These are phyloP conservation scores for Novymonas esmeraldas DNA, from an alignment of 208 protist genomes.

Conservation along the genomic window DNA sequence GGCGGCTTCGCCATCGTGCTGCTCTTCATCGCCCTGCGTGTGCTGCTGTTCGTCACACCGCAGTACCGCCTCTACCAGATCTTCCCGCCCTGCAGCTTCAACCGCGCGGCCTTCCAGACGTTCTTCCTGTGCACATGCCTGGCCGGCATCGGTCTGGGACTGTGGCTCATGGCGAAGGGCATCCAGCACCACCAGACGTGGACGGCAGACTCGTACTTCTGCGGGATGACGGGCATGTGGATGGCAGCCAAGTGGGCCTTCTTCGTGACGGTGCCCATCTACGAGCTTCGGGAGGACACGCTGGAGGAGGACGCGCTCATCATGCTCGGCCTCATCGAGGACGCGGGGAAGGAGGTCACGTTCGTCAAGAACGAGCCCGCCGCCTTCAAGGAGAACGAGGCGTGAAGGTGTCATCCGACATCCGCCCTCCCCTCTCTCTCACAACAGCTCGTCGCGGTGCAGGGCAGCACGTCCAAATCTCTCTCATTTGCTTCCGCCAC, in stretches of 20 bases:
- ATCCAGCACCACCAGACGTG: conserved; percentile 56
- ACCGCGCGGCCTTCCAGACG: conserved; percentile 42
- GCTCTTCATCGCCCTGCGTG: conserved; percentile 50
- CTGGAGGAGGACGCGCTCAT: conserved; percentile 42
- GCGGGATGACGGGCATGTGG: conserved; percentile 64
- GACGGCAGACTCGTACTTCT: conserved; percentile 72
- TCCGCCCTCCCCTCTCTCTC: background rate
- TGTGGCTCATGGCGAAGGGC: conserved; percentile 64
- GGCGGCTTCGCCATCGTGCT: conserved; percentile 54
- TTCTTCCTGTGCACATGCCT: conserved; percentile 42
- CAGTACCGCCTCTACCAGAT: conserved; percentile 43
- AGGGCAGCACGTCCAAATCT: too few species aligned
- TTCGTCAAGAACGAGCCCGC: background rate
- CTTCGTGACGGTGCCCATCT: conserved; percentile 56
- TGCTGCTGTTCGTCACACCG: conserved; percentile 31
- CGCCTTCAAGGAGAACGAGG: conserved; percentile 3
- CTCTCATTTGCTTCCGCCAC: too few species aligned
- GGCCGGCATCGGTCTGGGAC: conserved; percentile 40
- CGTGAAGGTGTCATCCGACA: background rate
- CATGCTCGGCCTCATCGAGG: conserved; percentile 13
- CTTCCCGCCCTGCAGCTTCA: conserved; percentile 48
- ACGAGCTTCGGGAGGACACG: conserved; percentile 42
- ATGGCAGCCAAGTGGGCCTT: conserved; percentile 76
- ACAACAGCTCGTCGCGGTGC: background rate
- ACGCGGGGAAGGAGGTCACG: background rate